phyloP scores from a whole-genome alignment of 352 stramenopile genomes.

The Globisporangium radiosum region DNA sequence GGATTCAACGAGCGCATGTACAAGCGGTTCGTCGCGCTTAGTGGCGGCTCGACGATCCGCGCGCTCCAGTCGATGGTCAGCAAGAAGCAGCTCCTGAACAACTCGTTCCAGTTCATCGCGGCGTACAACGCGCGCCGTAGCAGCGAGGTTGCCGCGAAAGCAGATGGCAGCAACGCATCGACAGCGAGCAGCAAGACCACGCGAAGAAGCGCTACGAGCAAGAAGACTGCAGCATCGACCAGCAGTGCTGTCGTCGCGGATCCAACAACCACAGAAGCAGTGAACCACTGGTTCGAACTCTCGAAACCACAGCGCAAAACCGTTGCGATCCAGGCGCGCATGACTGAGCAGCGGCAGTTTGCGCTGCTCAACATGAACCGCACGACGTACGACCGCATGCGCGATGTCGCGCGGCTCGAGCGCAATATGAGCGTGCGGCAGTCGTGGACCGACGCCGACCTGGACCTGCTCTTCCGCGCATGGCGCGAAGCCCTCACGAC shows the following conservation, averaged over 20 bases:
- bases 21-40: constrained; percentile 6
- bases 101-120: constrained; percentile 13
- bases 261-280: not conserved
- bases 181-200: not conserved
- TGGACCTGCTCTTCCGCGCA: constrained; percentile 8
- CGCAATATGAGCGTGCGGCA: constrained; percentile 8
- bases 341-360: constrained; percentile 10
- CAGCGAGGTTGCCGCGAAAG: not conserved
- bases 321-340: not conserved
- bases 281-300: constrained; percentile 12
- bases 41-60: constrained; percentile 3
- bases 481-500: constrained; percentile 8
- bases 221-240: not conserved
- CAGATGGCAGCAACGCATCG: not conserved
- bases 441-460: constrained; percentile 8
- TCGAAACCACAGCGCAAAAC: constrained; percentile 6
- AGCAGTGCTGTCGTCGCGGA: not conserved
- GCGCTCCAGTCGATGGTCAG: constrained; percentile 5
- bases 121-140: constrained; percentile 2
- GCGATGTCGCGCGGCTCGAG: constrained; percentile 7
- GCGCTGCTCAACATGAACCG: constrained; percentile 8
- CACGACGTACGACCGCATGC: constrained; percentile 9
- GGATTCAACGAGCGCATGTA: constrained; percentile 12
- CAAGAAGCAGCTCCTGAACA: constrained; percentile 14
- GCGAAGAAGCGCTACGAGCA: too few species aligned